These are phyloP conservation scores for Xylaria cubensis DNA, from an alignment of 495 filamentous ascomycete genomes.

Conservation along the genomic window DNA sequence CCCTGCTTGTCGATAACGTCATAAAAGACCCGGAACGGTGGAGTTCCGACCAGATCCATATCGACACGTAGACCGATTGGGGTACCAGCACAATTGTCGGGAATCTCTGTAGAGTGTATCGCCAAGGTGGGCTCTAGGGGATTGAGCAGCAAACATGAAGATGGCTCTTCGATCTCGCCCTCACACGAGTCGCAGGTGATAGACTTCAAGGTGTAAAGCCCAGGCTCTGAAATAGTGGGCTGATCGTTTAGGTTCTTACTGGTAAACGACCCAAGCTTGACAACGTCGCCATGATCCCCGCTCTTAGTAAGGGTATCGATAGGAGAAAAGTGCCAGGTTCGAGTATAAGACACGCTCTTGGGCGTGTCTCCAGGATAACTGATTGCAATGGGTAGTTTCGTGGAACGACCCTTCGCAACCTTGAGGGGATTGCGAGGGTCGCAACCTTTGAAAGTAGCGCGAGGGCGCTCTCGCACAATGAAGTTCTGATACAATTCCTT, in stretches of 20 bases:
- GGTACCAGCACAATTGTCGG: conserved; percentile 92
- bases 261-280: conserved; percentile 58
- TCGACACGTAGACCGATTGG: conserved; percentile 88
- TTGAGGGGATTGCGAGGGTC: conserved; percentile 80
- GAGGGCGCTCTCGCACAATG: conserved; percentile 84
- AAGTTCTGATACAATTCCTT: conserved; percentile 76
- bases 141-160: conserved; percentile 87
- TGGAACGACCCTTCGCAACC: conserved; percentile 73
- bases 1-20: conserved; percentile 66
- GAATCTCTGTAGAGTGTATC: conserved; percentile 77
- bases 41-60: conserved; percentile 86
- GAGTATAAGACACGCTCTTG: conserved; percentile 59
- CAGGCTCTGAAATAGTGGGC: conserved; percentile 72
- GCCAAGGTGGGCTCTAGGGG: conserved; percentile 84
- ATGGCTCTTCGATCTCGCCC: conserved; percentile 89
- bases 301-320: conserved; percentile 66
- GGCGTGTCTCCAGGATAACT: conserved; percentile 63
- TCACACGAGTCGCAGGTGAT: conserved; percentile 80
- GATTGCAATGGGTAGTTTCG: conserved; percentile 76
- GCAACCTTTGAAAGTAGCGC: conserved; percentile 71
- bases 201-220: conserved; percentile 82
- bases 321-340: conserved; percentile 74
- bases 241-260: conserved; percentile 57
- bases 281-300: conserved; percentile 66
- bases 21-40: conserved; percentile 82